Evolutionary conservation across 345 rosid genomes (phyloP).

Genomic region (Gossypioides kirkii): DNA sequence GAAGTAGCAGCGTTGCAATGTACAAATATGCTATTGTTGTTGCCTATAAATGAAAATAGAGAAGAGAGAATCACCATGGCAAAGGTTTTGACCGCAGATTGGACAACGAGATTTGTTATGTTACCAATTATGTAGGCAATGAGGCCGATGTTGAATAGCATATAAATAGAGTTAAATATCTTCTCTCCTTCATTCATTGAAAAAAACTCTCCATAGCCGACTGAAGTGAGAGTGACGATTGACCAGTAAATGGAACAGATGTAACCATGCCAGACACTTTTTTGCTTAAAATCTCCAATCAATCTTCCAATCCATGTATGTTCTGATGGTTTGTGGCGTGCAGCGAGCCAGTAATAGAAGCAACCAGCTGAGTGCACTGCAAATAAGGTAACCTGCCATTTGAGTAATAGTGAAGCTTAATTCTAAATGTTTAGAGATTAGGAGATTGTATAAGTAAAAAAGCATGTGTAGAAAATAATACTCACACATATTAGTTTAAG

Average conservation of each 20-base stretch:
- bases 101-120: slow-evolving; percentile 96
- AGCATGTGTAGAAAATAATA: background rate
- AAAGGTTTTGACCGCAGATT: slow-evolving; percentile 56
- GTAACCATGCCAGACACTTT: slow-evolving; percentile 78
- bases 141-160: slow-evolving; percentile 91
- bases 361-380: slow-evolving; percentile 85
- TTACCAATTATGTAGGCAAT: slow-evolving; percentile 80
- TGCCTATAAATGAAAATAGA: background rate
- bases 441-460: background rate
- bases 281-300: slow-evolving; percentile 50
- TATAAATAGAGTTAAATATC: slow-evolving; percentile 68
- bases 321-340: slow-evolving; percentile 31
- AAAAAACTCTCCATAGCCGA: slow-evolving; percentile 87
- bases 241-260: slow-evolving; percentile 95
- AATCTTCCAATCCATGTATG: slow-evolving; percentile 71
- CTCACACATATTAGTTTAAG: slow-evolving; percentile 65
- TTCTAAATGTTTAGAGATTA: background rate
- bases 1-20: background rate
- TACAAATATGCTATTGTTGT: background rate
- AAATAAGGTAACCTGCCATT: slow-evolving; percentile 67
- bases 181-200: slow-evolving; percentile 68
- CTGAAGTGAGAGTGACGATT: slow-evolving; percentile 80
- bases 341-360: slow-evolving; percentile 72
- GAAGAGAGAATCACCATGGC: slow-evolving; percentile 45
- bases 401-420: background rate